Evolutionary conservation across 768 basidiomycete species (phyloP), one percentile per base, ranked within the genome.

Genomic region (Cantharellus anzutake): DNA sequence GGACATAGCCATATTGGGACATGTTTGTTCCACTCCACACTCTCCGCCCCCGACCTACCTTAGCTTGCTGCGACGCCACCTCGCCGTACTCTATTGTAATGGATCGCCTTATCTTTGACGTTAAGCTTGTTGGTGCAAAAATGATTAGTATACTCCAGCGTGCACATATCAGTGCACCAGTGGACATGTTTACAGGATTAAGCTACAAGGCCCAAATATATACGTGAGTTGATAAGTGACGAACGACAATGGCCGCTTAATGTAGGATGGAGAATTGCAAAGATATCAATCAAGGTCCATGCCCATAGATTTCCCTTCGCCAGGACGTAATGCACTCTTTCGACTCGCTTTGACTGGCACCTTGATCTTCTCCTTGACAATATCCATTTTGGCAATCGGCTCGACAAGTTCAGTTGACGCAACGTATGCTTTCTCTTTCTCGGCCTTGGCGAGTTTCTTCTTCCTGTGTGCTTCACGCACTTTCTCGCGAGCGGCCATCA

Each of bases 231-330:
- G 20, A 29, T 29, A 29, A 29, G 20, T 29, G 20, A 29, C 20
- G 20, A 29, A 29, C 20, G 20, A 29, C 20, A 29, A 29, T 29
- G 20, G 20, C 20, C 20, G 20, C 20, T 29, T 29, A 29, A 29
- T 29, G 20, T 29, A 29, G 20, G 20, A 29, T 29, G 20, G 20
- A 29, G 20, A 29, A 29, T 29, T 55, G 52, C 11, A 39, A 56
- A 3, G 4, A 4, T 20, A 53, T 61, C 59, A 67, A 57, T 69
- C 68, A 35, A 73, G 65, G 3, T 67, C 67, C 92, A 96, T 97
- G 37, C 80, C 82, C 92, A 96, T 94, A 2, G 84, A 81, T 38
- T 80, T 83, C 11, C 88, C 87, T 60, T 86, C 86, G 62, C 88
- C 87, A 64, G 79, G 79, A 42, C 94, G 74, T 55, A 97, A 78